These are phyloP conservation scores for Fagopyrum homotropicum DNA, from an alignment of 148 eudicot species.

Conservation along the genomic window DNA sequence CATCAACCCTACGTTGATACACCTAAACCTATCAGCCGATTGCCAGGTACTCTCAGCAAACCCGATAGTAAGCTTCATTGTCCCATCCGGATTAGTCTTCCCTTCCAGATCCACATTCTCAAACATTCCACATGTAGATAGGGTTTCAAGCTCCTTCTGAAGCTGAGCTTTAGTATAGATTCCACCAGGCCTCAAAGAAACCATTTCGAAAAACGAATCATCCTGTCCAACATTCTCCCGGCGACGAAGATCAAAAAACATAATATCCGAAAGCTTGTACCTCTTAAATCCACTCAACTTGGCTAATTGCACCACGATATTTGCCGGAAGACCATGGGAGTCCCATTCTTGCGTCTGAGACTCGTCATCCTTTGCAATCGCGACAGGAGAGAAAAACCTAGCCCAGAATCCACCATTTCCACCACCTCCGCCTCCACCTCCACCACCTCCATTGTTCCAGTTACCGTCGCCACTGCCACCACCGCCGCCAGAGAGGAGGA, in stretches of 20 bases:
- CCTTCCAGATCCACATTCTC: slow-evolving; percentile 82
- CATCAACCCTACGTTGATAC: slow-evolving; percentile 92
- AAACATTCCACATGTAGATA: slow-evolving; percentile 79
- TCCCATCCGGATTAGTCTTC: slow-evolving; percentile 74
- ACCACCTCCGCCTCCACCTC: slow-evolving; percentile 34
- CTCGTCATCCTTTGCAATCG: slow-evolving; percentile 52
- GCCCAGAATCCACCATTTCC: slow-evolving; percentile 51
- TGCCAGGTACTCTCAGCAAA: slow-evolving; percentile 79
- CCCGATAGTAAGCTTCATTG: slow-evolving; percentile 45
- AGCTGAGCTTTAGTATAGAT: slow-evolving; percentile 77
- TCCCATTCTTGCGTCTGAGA: slow-evolving; percentile 49
- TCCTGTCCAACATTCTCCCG: slow-evolving; percentile 47
- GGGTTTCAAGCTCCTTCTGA: slow-evolving; percentile 74
- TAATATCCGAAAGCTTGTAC: slow-evolving; percentile 63
- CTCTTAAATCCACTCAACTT: slow-evolving; percentile 77
- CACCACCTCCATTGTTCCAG: slow-evolving; percentile 22
- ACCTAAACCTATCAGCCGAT: slow-evolving; percentile 54
- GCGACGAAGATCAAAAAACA: slow-evolving; percentile 43
- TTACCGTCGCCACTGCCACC: slow-evolving; percentile 11
- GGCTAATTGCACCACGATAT: slow-evolving; percentile 51
- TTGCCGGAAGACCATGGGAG: slow-evolving; percentile 71
- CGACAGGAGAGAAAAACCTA: slow-evolving; percentile 30
- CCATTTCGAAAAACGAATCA: slow-evolving; percentile 85
- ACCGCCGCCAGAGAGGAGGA: slow-evolving; percentile 20
- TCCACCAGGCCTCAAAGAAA: slow-evolving; percentile 61